phyloP scores from a whole-genome alignment of 2,329 filamentous ascomycete species.

The Colletotrichum shisoi region DNA sequence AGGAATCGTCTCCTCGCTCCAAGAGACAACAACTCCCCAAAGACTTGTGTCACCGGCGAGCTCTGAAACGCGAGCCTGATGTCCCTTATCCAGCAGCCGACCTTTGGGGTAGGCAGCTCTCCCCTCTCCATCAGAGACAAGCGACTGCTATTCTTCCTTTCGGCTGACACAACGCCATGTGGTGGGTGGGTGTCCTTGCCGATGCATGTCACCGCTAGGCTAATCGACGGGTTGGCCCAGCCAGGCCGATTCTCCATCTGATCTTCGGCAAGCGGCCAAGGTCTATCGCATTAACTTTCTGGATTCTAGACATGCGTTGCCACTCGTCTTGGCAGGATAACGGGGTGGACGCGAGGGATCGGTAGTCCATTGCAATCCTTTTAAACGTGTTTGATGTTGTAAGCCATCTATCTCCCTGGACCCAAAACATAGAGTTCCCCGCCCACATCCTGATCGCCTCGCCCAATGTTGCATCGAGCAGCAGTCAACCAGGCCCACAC shows the following conservation, averaged over 20 bases:
- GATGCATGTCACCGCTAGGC: conserved; percentile 1
- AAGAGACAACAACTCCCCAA: background rate
- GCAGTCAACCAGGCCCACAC: background rate
- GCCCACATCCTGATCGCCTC: background rate
- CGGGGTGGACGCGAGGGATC: background rate
- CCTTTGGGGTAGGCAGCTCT: background rate
- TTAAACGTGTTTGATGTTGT: background rate
- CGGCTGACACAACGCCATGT: conserved; percentile 20
- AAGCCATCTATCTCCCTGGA: background rate
- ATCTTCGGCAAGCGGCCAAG: conserved; percentile 31
- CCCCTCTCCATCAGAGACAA: too few species aligned
- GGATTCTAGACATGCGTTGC: conserved; percentile 4
- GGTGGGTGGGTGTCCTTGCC: conserved; percentile 21
- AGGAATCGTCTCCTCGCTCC: background rate
- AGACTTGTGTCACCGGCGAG: conserved; percentile 5
- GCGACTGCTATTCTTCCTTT: background rate
- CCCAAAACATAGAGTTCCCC: background rate
- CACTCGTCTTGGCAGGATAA: background rate
- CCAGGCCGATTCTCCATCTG: conserved; percentile 16
- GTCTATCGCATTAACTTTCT: background rate
- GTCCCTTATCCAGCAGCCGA: background rate
- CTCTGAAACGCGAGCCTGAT: conserved; percentile 29
- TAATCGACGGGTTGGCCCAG: conserved; percentile 1
- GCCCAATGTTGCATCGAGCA: conserved; percentile 13
- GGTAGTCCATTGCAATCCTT: background rate